Evolutionary conservation across 345 rosid genomes (phyloP).

Genomic region (Eucalyptus camaldulensis): DNA sequence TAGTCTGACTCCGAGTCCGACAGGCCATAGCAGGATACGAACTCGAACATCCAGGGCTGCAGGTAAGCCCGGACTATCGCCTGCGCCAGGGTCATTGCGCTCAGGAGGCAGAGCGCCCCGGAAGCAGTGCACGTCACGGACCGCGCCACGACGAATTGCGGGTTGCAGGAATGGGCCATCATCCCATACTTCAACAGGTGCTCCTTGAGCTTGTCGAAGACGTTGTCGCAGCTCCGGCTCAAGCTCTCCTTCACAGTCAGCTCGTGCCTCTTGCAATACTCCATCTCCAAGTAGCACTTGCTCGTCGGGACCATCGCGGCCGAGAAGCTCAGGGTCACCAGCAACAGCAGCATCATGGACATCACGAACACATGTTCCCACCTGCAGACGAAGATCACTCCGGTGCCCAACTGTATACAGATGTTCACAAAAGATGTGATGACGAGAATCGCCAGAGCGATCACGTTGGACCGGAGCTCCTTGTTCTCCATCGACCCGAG

Average conservation of each 20-base stretch:
- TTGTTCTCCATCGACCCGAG: constrained; percentile 56
- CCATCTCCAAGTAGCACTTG: constrained; percentile 36
- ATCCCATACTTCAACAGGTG: constrained; percentile 65
- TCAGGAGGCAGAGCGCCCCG: constrained; percentile 61
- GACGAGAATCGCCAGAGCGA: constrained; percentile 70
- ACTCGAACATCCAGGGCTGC: constrained; percentile 34
- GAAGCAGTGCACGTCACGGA: constrained; percentile 79
- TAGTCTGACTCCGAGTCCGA: constrained; percentile 36
- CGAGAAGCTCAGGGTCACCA: constrained; percentile 43
- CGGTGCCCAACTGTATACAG: constrained; percentile 77
- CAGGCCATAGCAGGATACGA: constrained; percentile 24
- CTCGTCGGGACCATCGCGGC: constrained; percentile 43
- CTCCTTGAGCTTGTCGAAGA: constrained; percentile 27
- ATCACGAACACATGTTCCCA: constrained; percentile 45
- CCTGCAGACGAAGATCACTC: constrained; percentile 49
- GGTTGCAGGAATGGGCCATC: constrained; percentile 86
- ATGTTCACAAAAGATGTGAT: constrained; percentile 54
- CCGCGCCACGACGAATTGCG: constrained; percentile 74
- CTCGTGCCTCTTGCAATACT: constrained; percentile 45
- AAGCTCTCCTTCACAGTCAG: constrained; percentile 42
- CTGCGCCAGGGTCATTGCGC: constrained; percentile 44
- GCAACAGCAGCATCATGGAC: constrained; percentile 50
- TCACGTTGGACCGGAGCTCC: constrained; percentile 42
- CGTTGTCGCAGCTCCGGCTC: constrained; percentile 8
- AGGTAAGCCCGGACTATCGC: constrained; percentile 49